Conservation (phyloP, 2,329 filamentous ascomycete genomes). For the Verticillium nonalfalfae region DNA sequence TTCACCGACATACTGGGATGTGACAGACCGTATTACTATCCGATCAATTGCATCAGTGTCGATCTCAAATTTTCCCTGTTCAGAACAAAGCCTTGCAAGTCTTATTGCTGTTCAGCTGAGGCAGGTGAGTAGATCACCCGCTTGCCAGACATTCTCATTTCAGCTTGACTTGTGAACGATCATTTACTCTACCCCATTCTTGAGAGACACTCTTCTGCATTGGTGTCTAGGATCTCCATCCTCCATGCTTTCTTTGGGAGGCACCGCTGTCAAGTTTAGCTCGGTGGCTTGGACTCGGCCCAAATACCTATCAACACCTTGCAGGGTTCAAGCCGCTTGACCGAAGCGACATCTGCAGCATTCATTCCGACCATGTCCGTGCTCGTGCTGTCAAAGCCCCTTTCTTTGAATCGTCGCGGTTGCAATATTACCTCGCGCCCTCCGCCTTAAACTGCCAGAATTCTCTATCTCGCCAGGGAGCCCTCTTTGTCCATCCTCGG, state of each 20-base stretch:
- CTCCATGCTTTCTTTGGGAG: background rate
- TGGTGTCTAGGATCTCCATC: background rate
- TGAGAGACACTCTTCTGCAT: background rate
- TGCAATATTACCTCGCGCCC: background rate
- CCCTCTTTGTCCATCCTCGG: conserved; percentile 6
- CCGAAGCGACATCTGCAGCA: background rate
- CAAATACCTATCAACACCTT: background rate
- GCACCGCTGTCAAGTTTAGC: background rate
- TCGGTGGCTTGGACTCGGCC: background rate
- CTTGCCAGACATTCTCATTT: background rate
- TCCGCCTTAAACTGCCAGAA: background rate
- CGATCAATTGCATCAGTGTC: background rate
- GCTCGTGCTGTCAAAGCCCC: background rate
- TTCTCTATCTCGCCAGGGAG: conserved; percentile 5
- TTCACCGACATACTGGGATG: background rate
- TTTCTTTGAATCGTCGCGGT: background rate
- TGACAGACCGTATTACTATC: background rate
- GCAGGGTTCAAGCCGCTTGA: background rate
- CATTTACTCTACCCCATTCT: background rate
- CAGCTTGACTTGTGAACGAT: background rate
- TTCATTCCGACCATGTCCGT: background rate
- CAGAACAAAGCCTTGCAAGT: background rate
- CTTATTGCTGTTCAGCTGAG: background rate
- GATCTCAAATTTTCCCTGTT: background rate
- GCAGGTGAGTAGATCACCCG: background rate